phyloP scores from a whole-genome alignment of 2,329 filamentous ascomycete genomes.

The Pleomassaria siparia region DNA sequence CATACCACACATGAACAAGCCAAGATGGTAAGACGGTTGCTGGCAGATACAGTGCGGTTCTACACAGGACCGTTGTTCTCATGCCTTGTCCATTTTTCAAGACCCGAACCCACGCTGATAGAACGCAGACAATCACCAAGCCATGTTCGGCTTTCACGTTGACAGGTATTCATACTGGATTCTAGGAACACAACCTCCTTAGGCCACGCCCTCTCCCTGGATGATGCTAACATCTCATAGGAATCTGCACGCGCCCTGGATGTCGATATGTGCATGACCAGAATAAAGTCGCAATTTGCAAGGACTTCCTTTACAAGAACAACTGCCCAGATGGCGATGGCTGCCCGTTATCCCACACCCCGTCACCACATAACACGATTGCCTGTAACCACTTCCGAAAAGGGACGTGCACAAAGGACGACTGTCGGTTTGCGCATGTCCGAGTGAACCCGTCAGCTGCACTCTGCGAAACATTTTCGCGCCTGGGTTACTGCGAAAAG shows the following conservation, averaged over 20 bases:
- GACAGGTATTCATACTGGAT: constrained; percentile 31
- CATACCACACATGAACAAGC: too few relatives aligned
- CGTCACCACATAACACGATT: constrained; percentile 79
- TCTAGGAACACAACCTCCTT: constrained; percentile 7
- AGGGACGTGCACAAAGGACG: constrained; percentile 83
- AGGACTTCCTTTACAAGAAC: constrained; percentile 78
- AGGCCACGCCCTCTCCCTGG: not conserved
- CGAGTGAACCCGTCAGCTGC: constrained; percentile 73
- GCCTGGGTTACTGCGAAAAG: constrained; percentile 84
- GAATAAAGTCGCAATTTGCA: constrained; percentile 86
- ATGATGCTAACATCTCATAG: constrained; percentile 42
- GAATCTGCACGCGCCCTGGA: constrained; percentile 79
- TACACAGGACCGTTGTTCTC: too few relatives aligned
- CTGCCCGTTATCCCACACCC: constrained; percentile 90
- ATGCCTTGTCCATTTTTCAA: too few relatives aligned
- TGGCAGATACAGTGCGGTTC: too few relatives aligned
- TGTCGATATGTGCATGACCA: constrained; percentile 86
- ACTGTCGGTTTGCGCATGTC: constrained; percentile 86
- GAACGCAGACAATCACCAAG: not conserved
- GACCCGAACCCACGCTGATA: not conserved
- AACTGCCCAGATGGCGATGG: constrained; percentile 73
- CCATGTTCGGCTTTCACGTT: constrained; percentile 32
- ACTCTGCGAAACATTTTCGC: constrained; percentile 83
- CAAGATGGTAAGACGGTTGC: too few relatives aligned
- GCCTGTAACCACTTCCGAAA: constrained; percentile 87